phyloP scores from a whole-genome alignment of 345 rosid genomes.

The Gossypium stocksii region DNA sequence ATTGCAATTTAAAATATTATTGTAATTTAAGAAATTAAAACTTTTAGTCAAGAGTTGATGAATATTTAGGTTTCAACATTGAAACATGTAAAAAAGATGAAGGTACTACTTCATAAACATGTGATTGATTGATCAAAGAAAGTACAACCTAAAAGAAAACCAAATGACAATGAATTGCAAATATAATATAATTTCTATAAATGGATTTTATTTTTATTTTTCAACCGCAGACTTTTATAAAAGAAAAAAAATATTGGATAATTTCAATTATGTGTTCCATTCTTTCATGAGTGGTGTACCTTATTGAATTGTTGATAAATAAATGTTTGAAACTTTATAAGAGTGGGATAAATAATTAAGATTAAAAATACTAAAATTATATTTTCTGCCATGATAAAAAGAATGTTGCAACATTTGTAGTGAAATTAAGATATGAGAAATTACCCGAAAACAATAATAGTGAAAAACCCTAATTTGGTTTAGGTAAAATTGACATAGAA shows the following conservation, averaged over 20 bases:
- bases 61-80: neutral
- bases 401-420: constrained; percentile 3
- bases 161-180: neutral
- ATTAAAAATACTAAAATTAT: neutral
- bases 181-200: too few species aligned
- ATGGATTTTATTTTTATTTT: neutral
- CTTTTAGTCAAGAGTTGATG: neutral
- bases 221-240: neutral
- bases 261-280: neutral
- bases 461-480: neutral
- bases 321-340: neutral
- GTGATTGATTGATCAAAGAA: neutral
- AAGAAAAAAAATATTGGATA: neutral
- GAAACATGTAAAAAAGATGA: too few species aligned
- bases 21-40: too few species aligned
- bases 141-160: neutral
- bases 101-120: neutral
- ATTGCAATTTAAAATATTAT: too few species aligned
- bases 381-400: neutral
- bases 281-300: neutral
- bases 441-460: neutral
- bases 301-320: neutral
- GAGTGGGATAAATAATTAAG: neutral
- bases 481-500: neutral
- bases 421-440: neutral